Conservation (phyloP, 192 early-diverging fungal genomes). For the Mortierella claussenii region DNA sequence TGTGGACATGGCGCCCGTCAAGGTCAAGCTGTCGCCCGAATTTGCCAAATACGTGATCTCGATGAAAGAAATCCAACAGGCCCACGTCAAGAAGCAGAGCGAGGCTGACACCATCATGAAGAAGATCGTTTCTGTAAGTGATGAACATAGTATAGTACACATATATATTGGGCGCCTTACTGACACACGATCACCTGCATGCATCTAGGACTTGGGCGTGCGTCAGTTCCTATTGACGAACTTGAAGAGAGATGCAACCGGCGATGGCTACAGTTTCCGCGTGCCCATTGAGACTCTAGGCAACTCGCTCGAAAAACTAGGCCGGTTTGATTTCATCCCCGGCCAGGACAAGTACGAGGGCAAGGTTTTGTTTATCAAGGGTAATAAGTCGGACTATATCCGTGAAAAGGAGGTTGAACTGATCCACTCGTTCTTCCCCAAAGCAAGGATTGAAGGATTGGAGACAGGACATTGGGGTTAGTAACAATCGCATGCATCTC, state of each 20-base stretch:
- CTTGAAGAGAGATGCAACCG: conserved; percentile 68
- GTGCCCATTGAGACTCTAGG: conserved; percentile 80
- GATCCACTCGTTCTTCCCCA: conserved; percentile 81
- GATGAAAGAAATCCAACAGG: conserved; percentile 68
- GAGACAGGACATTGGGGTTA: conserved; percentile 94
- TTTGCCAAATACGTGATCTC: conserved; percentile 67
- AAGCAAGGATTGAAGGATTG: conserved; percentile 68
- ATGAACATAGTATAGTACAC: too few relatives aligned
- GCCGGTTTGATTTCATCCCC: conserved; percentile 59
- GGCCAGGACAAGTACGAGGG: conserved; percentile 59
- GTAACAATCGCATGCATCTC: too few relatives aligned
- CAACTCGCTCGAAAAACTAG: conserved; percentile 61
- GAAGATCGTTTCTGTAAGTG: conserved; percentile 49
- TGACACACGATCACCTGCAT: too few relatives aligned
- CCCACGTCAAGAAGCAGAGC: conserved; percentile 61
- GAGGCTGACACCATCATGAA: conserved; percentile 70
- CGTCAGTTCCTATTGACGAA: conserved; percentile 94
- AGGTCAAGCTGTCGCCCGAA: conserved; percentile 57
- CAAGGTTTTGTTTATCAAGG: conserved; percentile 87
- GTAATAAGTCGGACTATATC: conserved; percentile 75
- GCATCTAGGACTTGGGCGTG: conserved; percentile 61
- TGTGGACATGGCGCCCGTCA: conserved; percentile 76
- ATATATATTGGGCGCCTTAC: too few relatives aligned
- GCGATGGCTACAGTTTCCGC: conserved; percentile 67
- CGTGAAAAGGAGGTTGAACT: conserved; percentile 49